phyloP scores from a whole-genome alignment of 495 filamentous ascomycete species.

The Aspergillus coremiiformis region DNA sequence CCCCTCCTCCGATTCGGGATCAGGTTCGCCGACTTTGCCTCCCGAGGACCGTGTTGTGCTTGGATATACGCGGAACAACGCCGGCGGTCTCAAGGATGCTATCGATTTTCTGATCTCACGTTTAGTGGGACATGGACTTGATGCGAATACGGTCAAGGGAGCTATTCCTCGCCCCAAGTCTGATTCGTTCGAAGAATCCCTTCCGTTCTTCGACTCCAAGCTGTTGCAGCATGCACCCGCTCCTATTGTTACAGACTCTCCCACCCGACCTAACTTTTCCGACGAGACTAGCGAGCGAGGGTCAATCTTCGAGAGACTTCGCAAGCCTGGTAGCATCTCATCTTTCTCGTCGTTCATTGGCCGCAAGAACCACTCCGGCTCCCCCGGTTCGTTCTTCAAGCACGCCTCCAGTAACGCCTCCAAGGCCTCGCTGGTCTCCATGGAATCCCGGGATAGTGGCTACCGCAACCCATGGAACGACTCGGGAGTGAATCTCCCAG shows the following conservation, averaged over 20 bases:
- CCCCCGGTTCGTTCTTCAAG: conserved; percentile 80
- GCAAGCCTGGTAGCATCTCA: conserved; percentile 87
- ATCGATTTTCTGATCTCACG: conserved; percentile 86
- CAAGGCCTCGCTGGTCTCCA: conserved; percentile 85
- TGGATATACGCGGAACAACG: conserved; percentile 92
- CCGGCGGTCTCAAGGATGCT: conserved; percentile 88
- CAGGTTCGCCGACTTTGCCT: conserved; percentile 27
- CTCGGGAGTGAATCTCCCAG: conserved; percentile 83
- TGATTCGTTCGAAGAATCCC: conserved; percentile 93
- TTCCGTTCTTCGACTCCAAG: conserved; percentile 95
- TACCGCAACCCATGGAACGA: conserved; percentile 98
- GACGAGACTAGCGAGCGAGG: conserved; percentile 74
- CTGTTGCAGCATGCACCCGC: conserved; percentile 83
- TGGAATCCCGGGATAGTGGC: conserved; percentile 85
- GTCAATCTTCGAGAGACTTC: conserved; percentile 79
- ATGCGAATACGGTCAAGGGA: conserved; percentile 80
- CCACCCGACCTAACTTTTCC: conserved; percentile 66
- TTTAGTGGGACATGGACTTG: conserved; percentile 74
- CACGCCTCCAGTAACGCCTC: conserved; percentile 88
- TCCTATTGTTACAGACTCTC: conserved; percentile 73
- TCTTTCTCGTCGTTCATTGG: conserved; percentile 89
- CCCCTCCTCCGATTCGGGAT: conserved; percentile 27
- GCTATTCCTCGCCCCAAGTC: conserved; percentile 94
- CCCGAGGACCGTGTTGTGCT: conserved; percentile 52
- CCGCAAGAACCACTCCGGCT: conserved; percentile 85